A percentile compares a stretch with the other conserved stretches of the same genome.
phyloP scores from a whole-genome alignment of 2,329 filamentous ascomycete species.

The Tetracladium maxilliforme region DNA sequence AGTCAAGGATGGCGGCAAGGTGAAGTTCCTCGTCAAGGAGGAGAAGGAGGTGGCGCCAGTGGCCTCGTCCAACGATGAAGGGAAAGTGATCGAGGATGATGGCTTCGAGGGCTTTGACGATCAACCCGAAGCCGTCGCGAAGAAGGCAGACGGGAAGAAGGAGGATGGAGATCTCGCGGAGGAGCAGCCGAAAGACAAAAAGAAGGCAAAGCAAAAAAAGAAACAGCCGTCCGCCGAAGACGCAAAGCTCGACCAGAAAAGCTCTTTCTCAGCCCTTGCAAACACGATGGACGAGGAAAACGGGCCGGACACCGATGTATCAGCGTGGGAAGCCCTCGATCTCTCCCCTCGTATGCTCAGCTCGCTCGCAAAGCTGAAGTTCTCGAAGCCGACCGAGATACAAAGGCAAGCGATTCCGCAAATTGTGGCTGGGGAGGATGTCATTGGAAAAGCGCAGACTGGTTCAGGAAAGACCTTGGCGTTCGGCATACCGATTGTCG shows the following conservation, averaged over 20 bases:
- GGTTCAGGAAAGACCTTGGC: slow-evolving; percentile 95
- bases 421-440: slow-evolving; percentile 70
- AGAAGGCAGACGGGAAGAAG: slow-evolving; percentile 16
- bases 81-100: slow-evolving; percentile 12
- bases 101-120: slow-evolving; percentile 9
- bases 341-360: slow-evolving; percentile 59
- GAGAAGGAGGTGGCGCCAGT: slow-evolving; percentile 10
- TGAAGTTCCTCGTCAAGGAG: slow-evolving; percentile 34
- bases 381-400: slow-evolving; percentile 68
- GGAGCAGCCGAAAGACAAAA: slow-evolving; percentile 12
- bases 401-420: slow-evolving; percentile 69
- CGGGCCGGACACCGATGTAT: slow-evolving; percentile 57
- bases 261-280: slow-evolving; percentile 26
- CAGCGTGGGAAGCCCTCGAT: slow-evolving; percentile 62
- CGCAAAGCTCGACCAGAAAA: slow-evolving; percentile 5
- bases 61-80: slow-evolving; percentile 6
- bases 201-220: slow-evolving; percentile 12
- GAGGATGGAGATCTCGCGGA: slow-evolving; percentile 12
- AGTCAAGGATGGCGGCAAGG: slow-evolving; percentile 44
- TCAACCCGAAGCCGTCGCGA: slow-evolving; percentile 8
- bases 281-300: slow-evolving; percentile 38
- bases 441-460: slow-evolving; percentile 91
- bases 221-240: slow-evolving; percentile 9
- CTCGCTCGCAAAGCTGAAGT: slow-evolving; percentile 66
- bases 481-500: slow-evolving; percentile 85